These are phyloP conservation scores for Pseudogymnoascus sp. DNA, from an alignment of 2,329 filamentous ascomycete genomes.

Conservation along the genomic window DNA sequence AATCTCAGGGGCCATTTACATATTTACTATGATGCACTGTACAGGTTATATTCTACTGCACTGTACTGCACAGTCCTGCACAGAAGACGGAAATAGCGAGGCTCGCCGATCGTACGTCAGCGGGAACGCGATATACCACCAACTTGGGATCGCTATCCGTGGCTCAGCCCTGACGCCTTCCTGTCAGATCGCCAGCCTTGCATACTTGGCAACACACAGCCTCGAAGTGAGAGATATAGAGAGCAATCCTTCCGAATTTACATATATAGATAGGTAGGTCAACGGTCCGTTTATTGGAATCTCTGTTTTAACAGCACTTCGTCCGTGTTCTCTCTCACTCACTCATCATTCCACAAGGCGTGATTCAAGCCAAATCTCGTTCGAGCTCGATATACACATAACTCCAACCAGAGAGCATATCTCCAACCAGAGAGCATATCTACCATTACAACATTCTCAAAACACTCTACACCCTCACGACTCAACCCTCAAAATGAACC, in stretches of 20 bases:
- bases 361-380: background rate
- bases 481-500: background rate
- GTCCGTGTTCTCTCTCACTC: background rate
- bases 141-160: background rate
- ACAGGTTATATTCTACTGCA: background rate
- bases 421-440: background rate
- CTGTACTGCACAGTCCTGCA: background rate
- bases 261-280: background rate
- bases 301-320: background rate
- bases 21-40: too few species aligned
- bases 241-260: background rate
- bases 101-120: background rate
- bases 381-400: background rate
- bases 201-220: background rate
- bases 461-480: background rate
- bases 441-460: background rate
- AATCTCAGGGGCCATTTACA: too few species aligned
- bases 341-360: background rate
- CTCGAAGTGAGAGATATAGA: background rate
- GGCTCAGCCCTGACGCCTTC: background rate
- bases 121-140: background rate
- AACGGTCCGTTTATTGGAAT: background rate
- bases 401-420: background rate
- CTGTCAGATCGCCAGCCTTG: background rate
- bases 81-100: background rate